phyloP scores from a whole-genome alignment of 352 stramenopile species.

The Thraustochytrium striatum region DNA sequence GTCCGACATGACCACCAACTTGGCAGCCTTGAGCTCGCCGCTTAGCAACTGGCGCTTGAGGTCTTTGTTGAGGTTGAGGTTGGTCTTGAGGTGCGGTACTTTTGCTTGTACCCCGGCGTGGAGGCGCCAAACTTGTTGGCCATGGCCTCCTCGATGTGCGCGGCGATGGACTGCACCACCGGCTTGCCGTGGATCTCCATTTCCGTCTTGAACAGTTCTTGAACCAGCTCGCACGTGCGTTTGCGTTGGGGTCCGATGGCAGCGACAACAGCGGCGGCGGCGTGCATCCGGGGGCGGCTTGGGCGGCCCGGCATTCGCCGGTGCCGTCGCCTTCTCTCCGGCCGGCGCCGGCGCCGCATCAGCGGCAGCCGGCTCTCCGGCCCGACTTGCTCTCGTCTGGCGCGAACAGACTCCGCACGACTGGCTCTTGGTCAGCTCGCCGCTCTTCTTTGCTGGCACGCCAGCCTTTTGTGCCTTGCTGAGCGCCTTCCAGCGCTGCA shows the following conservation, averaged over 20 bases:
- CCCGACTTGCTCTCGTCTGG: no score
- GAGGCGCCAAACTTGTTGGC: neutral
- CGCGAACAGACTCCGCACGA: neutral
- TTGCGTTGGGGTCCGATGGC: conserved; percentile 1
- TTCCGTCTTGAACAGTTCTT: conserved; percentile 5
- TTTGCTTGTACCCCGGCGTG: conserved; percentile 3
- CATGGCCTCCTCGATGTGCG: conserved; percentile 35
- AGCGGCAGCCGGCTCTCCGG: no score
- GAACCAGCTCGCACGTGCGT: neutral
- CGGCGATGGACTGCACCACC: neutral
- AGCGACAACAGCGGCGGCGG: neutral
- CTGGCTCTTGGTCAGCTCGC: neutral
- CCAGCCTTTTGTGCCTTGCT: neutral
- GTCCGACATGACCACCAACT: conserved; percentile 8
- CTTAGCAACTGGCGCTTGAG: conserved; percentile 1
- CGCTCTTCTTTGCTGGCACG: neutral
- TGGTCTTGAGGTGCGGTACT: conserved; percentile 26
- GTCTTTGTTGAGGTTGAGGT: neutral
- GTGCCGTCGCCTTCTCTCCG: neutral
- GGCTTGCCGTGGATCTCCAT: neutral
- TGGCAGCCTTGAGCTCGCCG: neutral
- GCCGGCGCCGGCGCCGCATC: neutral
- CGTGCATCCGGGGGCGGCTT: neutral
- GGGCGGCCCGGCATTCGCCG: neutral
- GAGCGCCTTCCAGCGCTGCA: conserved; percentile 34